A percentile compares a stretch with the other conserved stretches of the same genome.
Evolutionary conservation across 2,329 filamentous ascomycete species (phyloP).

Genomic region (Beauveria sp.): DNA sequence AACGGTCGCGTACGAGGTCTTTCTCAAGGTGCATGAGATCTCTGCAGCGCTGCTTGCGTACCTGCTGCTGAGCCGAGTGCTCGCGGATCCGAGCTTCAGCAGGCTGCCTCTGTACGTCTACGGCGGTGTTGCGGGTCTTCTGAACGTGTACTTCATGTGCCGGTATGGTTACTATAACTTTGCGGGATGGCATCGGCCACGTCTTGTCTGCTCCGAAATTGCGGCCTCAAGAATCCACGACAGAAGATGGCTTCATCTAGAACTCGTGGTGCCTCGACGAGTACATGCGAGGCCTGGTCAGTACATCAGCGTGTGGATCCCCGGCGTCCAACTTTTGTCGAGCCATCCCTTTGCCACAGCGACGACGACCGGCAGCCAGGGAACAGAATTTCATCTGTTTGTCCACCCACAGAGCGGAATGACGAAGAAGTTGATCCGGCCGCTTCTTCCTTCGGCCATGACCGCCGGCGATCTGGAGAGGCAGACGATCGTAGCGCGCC

Average conservation of each 20-base stretch:
- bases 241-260: not conserved
- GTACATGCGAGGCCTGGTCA: not conserved
- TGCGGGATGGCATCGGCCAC: not conserved
- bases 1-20: not conserved
- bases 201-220: not conserved
- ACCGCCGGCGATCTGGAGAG: not conserved
- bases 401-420: not conserved
- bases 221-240: not conserved
- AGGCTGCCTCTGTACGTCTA: not conserved
- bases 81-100: not conserved
- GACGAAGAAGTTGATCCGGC: not conserved
- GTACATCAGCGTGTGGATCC: not conserved
- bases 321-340: not conserved
- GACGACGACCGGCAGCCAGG: not conserved
- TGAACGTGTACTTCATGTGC: not conserved
- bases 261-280: not conserved
- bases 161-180: not conserved
- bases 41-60: not conserved
- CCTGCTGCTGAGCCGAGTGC: not conserved
- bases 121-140: not conserved
- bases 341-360: not conserved
- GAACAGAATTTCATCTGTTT: not conserved
- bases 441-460: not conserved
- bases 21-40: not conserved
- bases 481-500: not conserved